Conservation (phyloP, 2,329 filamentous ascomycete genomes). For the Ceratocystis albifundus region DNA sequence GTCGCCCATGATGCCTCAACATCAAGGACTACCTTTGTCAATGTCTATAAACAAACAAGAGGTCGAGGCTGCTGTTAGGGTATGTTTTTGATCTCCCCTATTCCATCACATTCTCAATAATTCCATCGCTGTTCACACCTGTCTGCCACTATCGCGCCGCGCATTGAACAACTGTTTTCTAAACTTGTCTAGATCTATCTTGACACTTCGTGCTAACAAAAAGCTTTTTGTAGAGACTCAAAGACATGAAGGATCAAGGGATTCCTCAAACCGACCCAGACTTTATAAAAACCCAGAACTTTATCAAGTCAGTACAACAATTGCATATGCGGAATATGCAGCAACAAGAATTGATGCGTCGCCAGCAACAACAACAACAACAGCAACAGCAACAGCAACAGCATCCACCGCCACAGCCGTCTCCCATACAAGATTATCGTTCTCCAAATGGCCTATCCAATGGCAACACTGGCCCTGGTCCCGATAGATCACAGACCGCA, state of each 20-base stretch:
- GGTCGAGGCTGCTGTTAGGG: constrained; percentile 21
- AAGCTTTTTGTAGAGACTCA: constrained; percentile 54
- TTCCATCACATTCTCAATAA: background rate
- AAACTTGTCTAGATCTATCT: background rate
- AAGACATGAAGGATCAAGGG: constrained; percentile 76
- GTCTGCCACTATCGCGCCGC: too few relatives aligned
- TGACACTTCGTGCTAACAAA: constrained; percentile 10
- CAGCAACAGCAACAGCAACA: constrained; percentile 43
- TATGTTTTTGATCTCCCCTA: background rate
- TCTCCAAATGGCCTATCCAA: constrained; percentile 24
- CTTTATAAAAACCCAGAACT: constrained; percentile 67
- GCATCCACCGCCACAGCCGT: constrained; percentile 25
- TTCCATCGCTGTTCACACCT: too few relatives aligned
- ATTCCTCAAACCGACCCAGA: constrained; percentile 76
- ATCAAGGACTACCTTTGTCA: constrained; percentile 13
- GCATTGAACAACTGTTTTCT: too few relatives aligned
- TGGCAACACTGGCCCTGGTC: constrained; percentile 21
- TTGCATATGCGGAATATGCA: constrained; percentile 44
- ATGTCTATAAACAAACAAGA: constrained; percentile 19
- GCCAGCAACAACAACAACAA: constrained; percentile 38
- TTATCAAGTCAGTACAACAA: constrained; percentile 61
- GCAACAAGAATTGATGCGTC: constrained; percentile 33
- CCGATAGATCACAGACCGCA: constrained; percentile 23
- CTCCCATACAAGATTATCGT: constrained; percentile 26
- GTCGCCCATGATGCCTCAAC: constrained; percentile 22